Base-by-base conservation (phyloP, 2,329 filamentous ascomycete genomes). In the Arthroderma sp. region DNA sequence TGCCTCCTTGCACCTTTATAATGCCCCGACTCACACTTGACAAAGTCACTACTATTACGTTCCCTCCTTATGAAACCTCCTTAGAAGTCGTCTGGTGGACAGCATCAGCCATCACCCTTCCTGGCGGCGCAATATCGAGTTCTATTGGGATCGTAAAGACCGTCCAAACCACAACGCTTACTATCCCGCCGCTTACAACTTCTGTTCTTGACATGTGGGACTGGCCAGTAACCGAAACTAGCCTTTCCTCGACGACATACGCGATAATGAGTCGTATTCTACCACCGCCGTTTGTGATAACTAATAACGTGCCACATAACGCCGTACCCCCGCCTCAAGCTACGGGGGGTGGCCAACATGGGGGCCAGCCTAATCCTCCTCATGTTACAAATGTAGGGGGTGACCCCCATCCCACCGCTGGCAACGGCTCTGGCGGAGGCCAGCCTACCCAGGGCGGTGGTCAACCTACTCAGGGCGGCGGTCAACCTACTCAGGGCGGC, bases 1-100 rank as follows among this genome's bases (percentile, higher is more conserved):
- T 59, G 17, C 61, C 61, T 11, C 62, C 61, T 7, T 63, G 62
- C 43, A 58, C 59, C n/a, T 61, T 63, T 49, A 60, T 63, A 37
- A 49, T 63, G 44, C 62, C 62, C 28, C 60, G 61, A 9, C 33
- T 58, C 11, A 33, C 58, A 33, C 41, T 63, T 8, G 28, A 33
- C 25, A 7, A 28, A 7, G 21, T 47, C 13, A 61, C 62, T 21
- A 63, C 62, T 1, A 60, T 63, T 25, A 59, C 33, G n/a, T 59
- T 63, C 54, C 61, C 59, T 23, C 61, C 54, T 43, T 58, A 56
- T 41, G 58, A 53, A 19, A 62, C 61, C 1, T 62, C 62, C 33
- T 49, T 62, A 9, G 58, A 62, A 41, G 60, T 62, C 38, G 9
- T 25, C 11, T 47, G 41, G 41, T 47, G 41, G 41, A 47, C 41